Conservation (phyloP, 1,139 yeast genomes). For the Hyphopichia wangnamkhiaoensis region DNA sequence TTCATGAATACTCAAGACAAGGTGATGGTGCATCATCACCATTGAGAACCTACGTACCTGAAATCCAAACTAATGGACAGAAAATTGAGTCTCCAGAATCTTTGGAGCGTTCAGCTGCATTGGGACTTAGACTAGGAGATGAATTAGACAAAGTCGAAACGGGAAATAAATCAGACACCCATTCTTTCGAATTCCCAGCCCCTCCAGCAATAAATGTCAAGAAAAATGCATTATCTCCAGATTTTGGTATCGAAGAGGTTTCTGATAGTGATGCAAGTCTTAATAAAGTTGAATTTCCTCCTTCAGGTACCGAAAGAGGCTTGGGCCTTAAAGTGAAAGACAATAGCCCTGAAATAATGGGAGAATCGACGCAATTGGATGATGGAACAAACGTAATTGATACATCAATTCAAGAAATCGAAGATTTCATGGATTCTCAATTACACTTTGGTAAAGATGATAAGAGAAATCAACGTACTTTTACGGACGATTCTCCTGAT, state of each 20-base stretch:
- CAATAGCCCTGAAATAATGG: slow-evolving; percentile 15
- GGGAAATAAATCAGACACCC: background rate
- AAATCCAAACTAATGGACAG: background rate
- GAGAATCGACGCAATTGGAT: slow-evolving; percentile 18
- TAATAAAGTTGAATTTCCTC: slow-evolving; percentile 1
- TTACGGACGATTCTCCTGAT: background rate
- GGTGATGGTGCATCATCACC: slow-evolving; percentile 22
- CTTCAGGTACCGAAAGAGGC: slow-evolving; percentile 10
- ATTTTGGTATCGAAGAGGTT: slow-evolving; percentile 43
- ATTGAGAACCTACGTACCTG: slow-evolving; percentile 20
- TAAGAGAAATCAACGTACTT: background rate
- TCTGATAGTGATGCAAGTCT: slow-evolving; percentile 29
- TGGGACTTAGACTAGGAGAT: slow-evolving; percentile 25
- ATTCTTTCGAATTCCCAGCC: slow-evolving; percentile 1
- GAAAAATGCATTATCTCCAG: slow-evolving; percentile 20
- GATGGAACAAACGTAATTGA: slow-evolving; percentile 19
- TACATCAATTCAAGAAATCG: slow-evolving; percentile 45
- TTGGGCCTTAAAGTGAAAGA: slow-evolving; percentile 11
- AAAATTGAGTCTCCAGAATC: slow-evolving; percentile 18
- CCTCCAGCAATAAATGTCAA: slow-evolving; percentile 1
- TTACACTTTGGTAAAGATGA: slow-evolving; percentile 18
- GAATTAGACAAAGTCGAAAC: slow-evolving; percentile 16
- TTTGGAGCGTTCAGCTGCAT: slow-evolving; percentile 28
- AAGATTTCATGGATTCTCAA: slow-evolving; percentile 42
- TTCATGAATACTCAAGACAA: slow-evolving; percentile 22